These are phyloP conservation scores for Pythium aquatile DNA, from an alignment of 352 stramenopile species.

Conservation along the genomic window DNA sequence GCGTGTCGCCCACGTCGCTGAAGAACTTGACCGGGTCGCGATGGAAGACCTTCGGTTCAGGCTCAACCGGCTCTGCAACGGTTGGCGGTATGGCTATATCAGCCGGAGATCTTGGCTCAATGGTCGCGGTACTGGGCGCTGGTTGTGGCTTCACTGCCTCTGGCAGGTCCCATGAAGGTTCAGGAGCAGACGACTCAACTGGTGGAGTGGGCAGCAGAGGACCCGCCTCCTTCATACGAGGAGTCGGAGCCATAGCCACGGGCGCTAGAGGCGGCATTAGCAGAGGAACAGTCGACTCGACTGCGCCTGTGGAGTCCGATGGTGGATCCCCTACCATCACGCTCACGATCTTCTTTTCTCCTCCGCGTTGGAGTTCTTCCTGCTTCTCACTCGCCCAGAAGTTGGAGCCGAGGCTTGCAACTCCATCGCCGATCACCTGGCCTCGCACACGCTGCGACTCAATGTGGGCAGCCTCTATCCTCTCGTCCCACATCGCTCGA, in stretches of 20 bases:
- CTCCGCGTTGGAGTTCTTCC: constrained; percentile 5
- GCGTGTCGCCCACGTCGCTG: constrained; percentile 36
- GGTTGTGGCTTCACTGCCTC: neutral
- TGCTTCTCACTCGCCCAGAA: constrained; percentile 49
- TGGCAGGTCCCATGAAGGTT: neutral
- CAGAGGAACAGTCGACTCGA: neutral
- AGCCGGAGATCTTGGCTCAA: neutral
- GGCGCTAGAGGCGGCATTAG: constrained; percentile 1
- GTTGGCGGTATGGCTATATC: neutral
- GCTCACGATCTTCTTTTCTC: constrained; percentile 5
- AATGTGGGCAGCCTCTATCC: constrained; percentile 50
- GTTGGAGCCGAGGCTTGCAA: constrained; percentile 38
- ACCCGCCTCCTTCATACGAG: neutral
- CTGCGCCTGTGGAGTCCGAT: neutral
- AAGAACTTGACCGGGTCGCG: constrained; percentile 34
- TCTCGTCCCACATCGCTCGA: constrained; percentile 51
- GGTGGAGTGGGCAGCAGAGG: neutral
- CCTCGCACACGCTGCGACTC: constrained; percentile 37
- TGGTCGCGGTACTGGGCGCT: neutral
- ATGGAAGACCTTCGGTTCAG: constrained; percentile 17
- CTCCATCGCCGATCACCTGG: constrained; percentile 43
- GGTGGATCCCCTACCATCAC: constrained; percentile 2
- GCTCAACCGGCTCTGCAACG: neutral
- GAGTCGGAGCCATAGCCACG: neutral
- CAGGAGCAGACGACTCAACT: neutral